Conservation (phyloP, 169 alveolate genomes). For the Perkinsus olseni region DNA sequence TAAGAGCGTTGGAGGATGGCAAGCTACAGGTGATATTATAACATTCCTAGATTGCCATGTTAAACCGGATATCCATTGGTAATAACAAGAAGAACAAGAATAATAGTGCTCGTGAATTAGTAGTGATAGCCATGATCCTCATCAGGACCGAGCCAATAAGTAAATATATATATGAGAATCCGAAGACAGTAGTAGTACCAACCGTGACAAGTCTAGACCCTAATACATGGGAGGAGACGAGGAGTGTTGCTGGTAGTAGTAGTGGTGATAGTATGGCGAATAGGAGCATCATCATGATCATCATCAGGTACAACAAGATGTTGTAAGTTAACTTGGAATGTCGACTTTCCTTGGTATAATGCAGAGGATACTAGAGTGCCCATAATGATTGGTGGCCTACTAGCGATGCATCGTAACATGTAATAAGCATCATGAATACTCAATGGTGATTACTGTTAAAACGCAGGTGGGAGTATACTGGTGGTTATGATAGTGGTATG, state of each 20-base stretch:
- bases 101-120: too few species aligned
- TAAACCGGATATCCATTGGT: conserved; percentile 48
- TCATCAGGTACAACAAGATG: neutral
- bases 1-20: conserved; percentile 23
- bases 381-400: conserved; percentile 31
- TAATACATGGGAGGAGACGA: conserved; percentile 31
- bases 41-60: conserved; percentile 50
- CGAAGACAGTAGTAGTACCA: conserved; percentile 31
- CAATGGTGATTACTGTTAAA: too few species aligned
- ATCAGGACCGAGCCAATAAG: neutral
- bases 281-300: neutral
- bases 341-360: conserved; percentile 47
- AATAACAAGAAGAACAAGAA: too few species aligned
- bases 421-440: too few species aligned
- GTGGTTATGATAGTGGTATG: too few species aligned
- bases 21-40: conserved; percentile 30
- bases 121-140: neutral
- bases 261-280: too few species aligned
- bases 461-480: conserved; percentile 35
- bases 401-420: neutral
- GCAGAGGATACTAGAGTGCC: conserved; percentile 23
- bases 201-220: conserved; percentile 43
- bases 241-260: neutral
- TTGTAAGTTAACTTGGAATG: conserved; percentile 33
- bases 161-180: neutral